Percentiles rank a stretch among this genome's conserved stretches.
phyloP scores from a whole-genome alignment of 257 asterid genomes.

The Lithospermum erythrorhizon region DNA sequence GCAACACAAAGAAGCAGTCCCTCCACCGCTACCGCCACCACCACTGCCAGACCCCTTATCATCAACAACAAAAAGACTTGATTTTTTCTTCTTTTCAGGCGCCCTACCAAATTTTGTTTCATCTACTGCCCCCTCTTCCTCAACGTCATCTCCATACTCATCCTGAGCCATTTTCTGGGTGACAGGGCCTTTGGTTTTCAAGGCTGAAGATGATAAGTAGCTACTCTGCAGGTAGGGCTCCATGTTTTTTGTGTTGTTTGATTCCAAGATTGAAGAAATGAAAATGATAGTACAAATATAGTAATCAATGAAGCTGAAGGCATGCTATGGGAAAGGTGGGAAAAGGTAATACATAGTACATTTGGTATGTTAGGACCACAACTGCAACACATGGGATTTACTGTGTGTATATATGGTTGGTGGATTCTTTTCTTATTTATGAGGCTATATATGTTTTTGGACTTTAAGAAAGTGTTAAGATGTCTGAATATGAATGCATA shows the following conservation, averaged over 20 bases:
- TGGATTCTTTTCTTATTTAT: no score
- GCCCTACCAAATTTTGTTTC: slow-evolving; percentile 6
- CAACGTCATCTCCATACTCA: slow-evolving; percentile 15
- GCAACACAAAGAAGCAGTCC: slow-evolving; percentile 14
- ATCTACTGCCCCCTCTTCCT: slow-evolving; percentile 11
- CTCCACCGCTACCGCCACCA: slow-evolving; percentile 10
- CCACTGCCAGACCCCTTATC: slow-evolving; percentile 1
- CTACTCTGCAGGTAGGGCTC: slow-evolving; percentile 14
- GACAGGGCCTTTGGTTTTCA: slow-evolving; percentile 13
- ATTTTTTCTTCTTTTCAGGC: slow-evolving; percentile 25
- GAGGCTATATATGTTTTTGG: no score
- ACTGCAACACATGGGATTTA: neutral
- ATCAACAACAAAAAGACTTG: slow-evolving; percentile 20
- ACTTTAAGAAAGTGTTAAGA: no score
- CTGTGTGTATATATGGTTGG: no score
- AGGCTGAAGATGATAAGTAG: slow-evolving; percentile 17
- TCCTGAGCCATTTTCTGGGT: slow-evolving; percentile 17
- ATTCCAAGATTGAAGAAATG: neutral
- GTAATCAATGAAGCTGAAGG: slow-evolving; percentile 26
- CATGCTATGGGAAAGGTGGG: slow-evolving; percentile 17
- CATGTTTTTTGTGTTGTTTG: slow-evolving; percentile 9
- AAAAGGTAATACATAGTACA: slow-evolving; percentile 12
- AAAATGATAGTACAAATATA: neutral
- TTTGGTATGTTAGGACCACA: slow-evolving; percentile 31
- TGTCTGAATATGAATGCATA: no score